These are phyloP conservation scores for Heliocybe sulcata DNA, from an alignment of 1,284 basidiomycete genomes.

Conservation along the genomic window DNA sequence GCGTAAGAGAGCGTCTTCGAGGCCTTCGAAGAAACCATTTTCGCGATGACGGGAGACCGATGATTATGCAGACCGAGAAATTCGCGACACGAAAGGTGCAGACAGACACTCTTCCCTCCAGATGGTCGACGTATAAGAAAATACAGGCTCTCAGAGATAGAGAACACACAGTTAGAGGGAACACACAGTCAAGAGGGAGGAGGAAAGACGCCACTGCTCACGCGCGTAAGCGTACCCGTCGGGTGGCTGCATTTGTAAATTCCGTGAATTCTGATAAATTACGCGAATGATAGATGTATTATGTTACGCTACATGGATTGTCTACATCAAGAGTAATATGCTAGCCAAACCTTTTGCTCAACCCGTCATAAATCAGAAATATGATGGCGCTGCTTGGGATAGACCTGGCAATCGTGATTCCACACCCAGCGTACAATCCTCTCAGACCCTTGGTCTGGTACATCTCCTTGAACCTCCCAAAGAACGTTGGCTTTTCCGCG, in stretches of 20 bases:
- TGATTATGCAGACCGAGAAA: too few relatives aligned
- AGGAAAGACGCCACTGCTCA: too few relatives aligned
- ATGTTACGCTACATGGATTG: too few relatives aligned
- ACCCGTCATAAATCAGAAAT: conserved; percentile 83
- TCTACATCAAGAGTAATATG: background rate
- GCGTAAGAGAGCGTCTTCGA: conserved; percentile 43
- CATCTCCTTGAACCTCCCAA: conserved; percentile 67
- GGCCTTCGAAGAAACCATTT: conserved; percentile 12
- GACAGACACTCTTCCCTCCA: background rate
- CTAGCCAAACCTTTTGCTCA: conserved; percentile 50
- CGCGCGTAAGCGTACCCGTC: background rate
- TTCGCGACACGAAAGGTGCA: too few relatives aligned
- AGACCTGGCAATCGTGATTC: conserved; percentile 82
- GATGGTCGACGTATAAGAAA: background rate
- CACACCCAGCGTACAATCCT: conserved; percentile 94
- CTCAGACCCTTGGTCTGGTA: conserved; percentile 72
- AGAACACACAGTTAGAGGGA: background rate
- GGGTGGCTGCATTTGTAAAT: too few relatives aligned
- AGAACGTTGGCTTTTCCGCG: conserved; percentile 47
- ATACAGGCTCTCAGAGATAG: background rate
- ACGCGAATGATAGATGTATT: too few relatives aligned
- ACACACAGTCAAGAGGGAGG: too few relatives aligned
- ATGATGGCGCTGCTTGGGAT: conserved; percentile 90
- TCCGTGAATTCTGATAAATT: too few relatives aligned
- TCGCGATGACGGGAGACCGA: background rate